These are phyloP conservation scores for Eragrostis curvula DNA, from an alignment of 176 grass and related monocot genomes.

Conservation along the genomic window DNA sequence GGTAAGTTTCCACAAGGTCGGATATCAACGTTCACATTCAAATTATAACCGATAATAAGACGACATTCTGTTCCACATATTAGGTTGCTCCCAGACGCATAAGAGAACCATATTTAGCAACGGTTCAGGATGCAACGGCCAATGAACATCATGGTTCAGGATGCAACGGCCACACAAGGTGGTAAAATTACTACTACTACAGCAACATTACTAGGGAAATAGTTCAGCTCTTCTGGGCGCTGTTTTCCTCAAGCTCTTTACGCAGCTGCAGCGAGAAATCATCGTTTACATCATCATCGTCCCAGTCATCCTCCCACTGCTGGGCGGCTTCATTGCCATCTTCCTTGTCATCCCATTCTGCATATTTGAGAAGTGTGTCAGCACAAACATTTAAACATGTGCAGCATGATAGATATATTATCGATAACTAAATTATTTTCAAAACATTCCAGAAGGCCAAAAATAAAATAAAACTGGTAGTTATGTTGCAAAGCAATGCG, in stretches of 20 bases:
- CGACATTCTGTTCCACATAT: not conserved
- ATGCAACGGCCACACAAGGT: constrained; percentile 4
- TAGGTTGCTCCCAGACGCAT: not conserved
- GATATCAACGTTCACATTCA: not conserved
- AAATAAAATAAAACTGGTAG: not conserved
- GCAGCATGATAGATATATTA: not conserved
- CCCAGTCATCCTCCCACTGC: constrained; percentile 96
- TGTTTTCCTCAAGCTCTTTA: constrained; percentile 76
- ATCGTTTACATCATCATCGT: constrained; percentile 80
- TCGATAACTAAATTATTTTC: not conserved
- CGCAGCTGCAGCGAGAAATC: constrained; percentile 90
- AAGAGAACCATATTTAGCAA: not conserved
- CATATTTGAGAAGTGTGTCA: constrained; percentile 27
- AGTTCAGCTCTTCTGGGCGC: constrained; percentile 65
- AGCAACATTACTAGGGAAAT: not conserved
- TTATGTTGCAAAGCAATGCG: not conserved
- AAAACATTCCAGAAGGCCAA: not conserved
- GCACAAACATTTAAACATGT: not conserved
- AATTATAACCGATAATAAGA: not conserved
- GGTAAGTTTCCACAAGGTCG: too few species aligned
- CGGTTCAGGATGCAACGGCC: not conserved
- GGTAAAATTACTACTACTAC: not conserved
- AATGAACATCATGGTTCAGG: constrained; percentile 11
- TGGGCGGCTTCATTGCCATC: constrained; percentile 74
- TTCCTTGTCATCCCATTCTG: constrained; percentile 95